phyloP scores from a whole-genome alignment of 140 eudicot species.

The Cichorium intybus region DNA sequence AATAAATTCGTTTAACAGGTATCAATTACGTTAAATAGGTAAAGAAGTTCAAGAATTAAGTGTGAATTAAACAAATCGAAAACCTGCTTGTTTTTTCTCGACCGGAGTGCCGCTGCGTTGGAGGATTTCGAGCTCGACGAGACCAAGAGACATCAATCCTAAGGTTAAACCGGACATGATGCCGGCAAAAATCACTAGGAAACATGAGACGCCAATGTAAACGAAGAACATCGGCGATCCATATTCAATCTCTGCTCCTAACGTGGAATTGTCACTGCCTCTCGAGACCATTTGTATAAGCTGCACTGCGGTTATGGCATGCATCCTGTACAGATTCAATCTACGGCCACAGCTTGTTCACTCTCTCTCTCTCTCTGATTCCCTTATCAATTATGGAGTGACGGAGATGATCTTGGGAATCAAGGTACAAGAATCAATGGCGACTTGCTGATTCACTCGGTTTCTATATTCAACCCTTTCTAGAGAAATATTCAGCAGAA shows the following conservation, averaged over 20 bases:
- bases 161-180: constrained; percentile 94
- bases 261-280: constrained; percentile 5
- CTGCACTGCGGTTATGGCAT: constrained; percentile 41
- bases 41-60: background rate
- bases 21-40: background rate
- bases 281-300: constrained; percentile 35
- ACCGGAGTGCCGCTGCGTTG: constrained; percentile 79
- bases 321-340: constrained; percentile 41
- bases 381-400: background rate
- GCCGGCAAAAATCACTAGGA: constrained; percentile 79
- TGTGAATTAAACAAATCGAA: background rate
- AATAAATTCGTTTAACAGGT: background rate
- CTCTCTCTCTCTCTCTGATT: constrained; percentile 11
- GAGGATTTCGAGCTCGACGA: constrained; percentile 94
- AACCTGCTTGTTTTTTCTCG: constrained; percentile 91
- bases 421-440: constrained; percentile 5
- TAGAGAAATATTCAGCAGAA: background rate
- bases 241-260: constrained; percentile 66
- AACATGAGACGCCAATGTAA: constrained; percentile 71
- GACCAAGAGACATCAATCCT: constrained; percentile 94
- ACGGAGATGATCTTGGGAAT: background rate
- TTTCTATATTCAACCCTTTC: constrained; percentile 7
- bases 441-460: constrained; percentile 7
- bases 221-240: constrained; percentile 71
- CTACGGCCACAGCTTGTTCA: constrained; percentile 1